Evolutionary conservation across 2,329 filamentous ascomycete genomes (phyloP), one percentile per base, ranked within the genome.

Genomic region (Exophiala bonariae): DNA sequence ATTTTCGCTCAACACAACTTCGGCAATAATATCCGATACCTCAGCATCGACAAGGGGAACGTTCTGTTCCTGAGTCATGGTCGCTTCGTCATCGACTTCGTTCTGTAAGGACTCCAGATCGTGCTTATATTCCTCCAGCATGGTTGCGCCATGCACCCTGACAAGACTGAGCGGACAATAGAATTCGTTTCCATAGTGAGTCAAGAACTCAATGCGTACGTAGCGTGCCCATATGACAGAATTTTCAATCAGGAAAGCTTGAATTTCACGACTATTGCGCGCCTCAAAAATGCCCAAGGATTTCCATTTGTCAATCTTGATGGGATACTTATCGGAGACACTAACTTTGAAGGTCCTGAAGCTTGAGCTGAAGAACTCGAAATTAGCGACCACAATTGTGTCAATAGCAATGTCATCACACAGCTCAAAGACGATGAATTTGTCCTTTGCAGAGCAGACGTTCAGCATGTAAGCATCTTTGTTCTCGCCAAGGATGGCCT

Each of bases 381-480:
- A 99, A 66, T 99, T 99, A 52, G 92, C 93, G 44, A 99, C 77
- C n/a, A 97, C 93, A 32, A 99, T 78, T 0, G 93, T 99, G 64
- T 99, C 93, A 49, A 99, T 87, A 35, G 95, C 78, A 35, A 85
- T 86, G 57, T 83, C 80, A 59, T 95, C 89, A 66, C 89, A 97
- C 22, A 99, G 77, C 69, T 99, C 93, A 50, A 99, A 82, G 50
- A 97, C 91, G 54, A 97, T 78, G 63, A 95, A 96, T 68, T 97
- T 97, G 72, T 95, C 92, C 58, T 85, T 75, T 16, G 83, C 83
- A 4, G 84, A 83, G 68, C 93, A 99, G 64, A 92, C 88, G 56
- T 96, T 88, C 36, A 97, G 78, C 89, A 99, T 96, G 68, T 99
- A 99, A 56, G 89, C 92, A 69, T 99, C 93, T 71, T 97, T 97